Conservation (phyloP, 371 early-diverging fungal species). For the Smittium culicis region DNA sequence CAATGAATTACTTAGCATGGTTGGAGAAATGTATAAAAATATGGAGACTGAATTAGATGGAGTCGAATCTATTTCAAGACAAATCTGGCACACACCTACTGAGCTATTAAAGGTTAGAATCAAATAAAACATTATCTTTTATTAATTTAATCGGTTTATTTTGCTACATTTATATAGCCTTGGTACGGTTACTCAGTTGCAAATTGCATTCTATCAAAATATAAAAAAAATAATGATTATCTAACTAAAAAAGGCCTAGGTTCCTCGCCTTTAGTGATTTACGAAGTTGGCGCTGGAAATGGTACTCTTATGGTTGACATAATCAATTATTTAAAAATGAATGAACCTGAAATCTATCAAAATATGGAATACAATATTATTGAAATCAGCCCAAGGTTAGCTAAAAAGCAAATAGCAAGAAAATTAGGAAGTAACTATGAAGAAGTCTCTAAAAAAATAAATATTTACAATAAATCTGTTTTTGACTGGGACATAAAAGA, state of each 20-base stretch:
- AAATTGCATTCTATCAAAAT: slow-evolving; percentile 67
- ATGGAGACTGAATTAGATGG: slow-evolving; percentile 44
- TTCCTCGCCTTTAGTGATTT: slow-evolving; percentile 55
- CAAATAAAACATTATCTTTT: not conserved
- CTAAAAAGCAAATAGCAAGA: slow-evolving; percentile 45
- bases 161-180: slow-evolving; percentile 32
- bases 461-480: slow-evolving; percentile 73
- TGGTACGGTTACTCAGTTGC: slow-evolving; percentile 88
- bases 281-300: slow-evolving; percentile 94
- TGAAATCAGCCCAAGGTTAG: slow-evolving; percentile 76
- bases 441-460: slow-evolving; percentile 34
- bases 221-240: slow-evolving; percentile 44
- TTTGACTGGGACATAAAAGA: slow-evolving; percentile 78
- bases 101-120: slow-evolving; percentile 61
- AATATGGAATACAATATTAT: slow-evolving; percentile 74
- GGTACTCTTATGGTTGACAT: slow-evolving; percentile 90
- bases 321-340: slow-evolving; percentile 63
- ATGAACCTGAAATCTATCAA: slow-evolving; percentile 65
- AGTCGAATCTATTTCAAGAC: slow-evolving; percentile 42
- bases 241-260: slow-evolving; percentile 14
- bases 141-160: not conserved
- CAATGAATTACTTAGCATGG: slow-evolving; percentile 60
- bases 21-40: slow-evolving; percentile 65
- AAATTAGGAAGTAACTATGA: slow-evolving; percentile 16
- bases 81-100: slow-evolving; percentile 95